phyloP scores from a whole-genome alignment of 192 early-diverging fungal genomes.

The Obelidium mucronatum region DNA sequence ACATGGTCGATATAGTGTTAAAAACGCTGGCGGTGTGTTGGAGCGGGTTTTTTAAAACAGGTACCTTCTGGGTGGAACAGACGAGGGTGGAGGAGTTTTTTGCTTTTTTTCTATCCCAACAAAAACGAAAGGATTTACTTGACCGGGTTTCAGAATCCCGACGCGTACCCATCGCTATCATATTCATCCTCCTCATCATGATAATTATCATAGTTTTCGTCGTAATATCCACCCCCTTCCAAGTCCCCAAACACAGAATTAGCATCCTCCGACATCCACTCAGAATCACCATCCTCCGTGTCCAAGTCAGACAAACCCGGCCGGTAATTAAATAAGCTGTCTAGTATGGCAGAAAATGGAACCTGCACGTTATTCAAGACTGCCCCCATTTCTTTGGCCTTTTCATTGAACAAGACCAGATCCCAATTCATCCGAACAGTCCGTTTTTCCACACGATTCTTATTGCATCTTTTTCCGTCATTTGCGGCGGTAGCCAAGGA shows the following conservation, averaged over 20 bases:
- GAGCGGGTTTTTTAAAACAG: too few relatives aligned
- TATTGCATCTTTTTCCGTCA: too few relatives aligned
- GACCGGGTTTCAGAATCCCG: neutral
- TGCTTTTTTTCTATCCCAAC: neutral
- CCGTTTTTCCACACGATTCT: neutral
- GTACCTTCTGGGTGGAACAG: neutral
- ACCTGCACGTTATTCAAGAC: neutral
- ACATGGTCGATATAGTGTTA: neutral
- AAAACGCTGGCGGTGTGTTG: neutral
- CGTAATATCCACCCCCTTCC: neutral
- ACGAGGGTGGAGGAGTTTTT: too few relatives aligned
- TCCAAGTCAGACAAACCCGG: slow-evolving; percentile 12
- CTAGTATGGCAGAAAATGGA: neutral
- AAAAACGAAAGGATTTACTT: neutral
- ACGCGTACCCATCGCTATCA: slow-evolving; percentile 8
- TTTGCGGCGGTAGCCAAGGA: too few relatives aligned
- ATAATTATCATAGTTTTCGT: neutral
- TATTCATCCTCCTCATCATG: too few relatives aligned
- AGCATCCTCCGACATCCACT: neutral
- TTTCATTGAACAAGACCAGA: neutral
- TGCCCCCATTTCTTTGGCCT: neutral
- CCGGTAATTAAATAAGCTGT: slow-evolving; percentile 4
- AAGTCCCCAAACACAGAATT: neutral
- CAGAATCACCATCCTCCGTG: slow-evolving; percentile 20
- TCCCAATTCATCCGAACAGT: slow-evolving; percentile 12